Conservation (phyloP, 2,329 filamentous ascomycete genomes). For the Penicillium sp. region DNA sequence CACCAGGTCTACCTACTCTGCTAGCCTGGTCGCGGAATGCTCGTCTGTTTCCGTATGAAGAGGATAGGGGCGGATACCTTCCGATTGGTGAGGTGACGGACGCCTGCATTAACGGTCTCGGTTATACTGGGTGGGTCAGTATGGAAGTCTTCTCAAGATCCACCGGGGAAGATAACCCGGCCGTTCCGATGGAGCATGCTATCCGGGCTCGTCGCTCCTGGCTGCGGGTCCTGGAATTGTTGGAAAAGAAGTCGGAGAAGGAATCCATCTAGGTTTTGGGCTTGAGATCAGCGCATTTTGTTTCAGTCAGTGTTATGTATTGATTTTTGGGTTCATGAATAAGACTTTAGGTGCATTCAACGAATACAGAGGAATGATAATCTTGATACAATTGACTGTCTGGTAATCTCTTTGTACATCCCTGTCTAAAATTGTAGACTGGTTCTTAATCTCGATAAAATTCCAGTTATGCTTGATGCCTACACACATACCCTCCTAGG, state of each 20-base stretch:
- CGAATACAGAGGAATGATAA: not conserved
- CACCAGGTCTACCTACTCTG: slow-evolving; percentile 55
- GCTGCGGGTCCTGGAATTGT: slow-evolving; percentile 12
- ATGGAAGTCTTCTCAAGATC: slow-evolving; percentile 66
- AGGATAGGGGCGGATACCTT: slow-evolving; percentile 62
- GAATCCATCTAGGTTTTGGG: not conserved
- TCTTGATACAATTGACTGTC: not conserved
- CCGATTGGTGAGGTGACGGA: slow-evolving; percentile 61
- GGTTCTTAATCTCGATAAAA: not conserved
- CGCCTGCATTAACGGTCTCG: slow-evolving; percentile 59
- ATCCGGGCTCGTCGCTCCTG: slow-evolving; percentile 38
- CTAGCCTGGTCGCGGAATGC: slow-evolving; percentile 79
- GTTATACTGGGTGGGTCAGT: slow-evolving; percentile 67
- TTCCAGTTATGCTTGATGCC: not conserved
- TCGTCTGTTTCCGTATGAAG: slow-evolving; percentile 64
- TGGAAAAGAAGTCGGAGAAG: slow-evolving; percentile 6
- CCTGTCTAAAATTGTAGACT: not conserved
- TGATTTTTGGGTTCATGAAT: not conserved
- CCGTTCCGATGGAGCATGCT: slow-evolving; percentile 57
- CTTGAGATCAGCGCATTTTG: not conserved
- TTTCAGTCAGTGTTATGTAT: not conserved
- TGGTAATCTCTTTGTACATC: not conserved
- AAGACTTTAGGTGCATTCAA: not conserved
- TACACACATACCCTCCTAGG: not conserved
- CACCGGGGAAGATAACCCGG: slow-evolving; percentile 52